phyloP scores from a whole-genome alignment of 768 basidiomycete genomes.

The Lactarius evosmus region DNA sequence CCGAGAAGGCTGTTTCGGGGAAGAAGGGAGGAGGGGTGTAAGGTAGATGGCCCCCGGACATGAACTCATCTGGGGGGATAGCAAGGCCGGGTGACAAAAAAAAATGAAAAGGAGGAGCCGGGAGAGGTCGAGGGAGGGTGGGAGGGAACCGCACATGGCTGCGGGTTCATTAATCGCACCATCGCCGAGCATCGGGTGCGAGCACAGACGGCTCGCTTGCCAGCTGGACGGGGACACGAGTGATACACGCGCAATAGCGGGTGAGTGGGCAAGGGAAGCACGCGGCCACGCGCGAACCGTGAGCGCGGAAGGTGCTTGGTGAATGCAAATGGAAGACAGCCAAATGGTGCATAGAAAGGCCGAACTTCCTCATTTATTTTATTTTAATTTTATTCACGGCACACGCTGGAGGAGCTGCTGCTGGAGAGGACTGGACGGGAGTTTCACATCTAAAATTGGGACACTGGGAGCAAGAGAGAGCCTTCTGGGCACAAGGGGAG shows the following conservation, averaged over 20 bases:
- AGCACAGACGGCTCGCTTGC: not conserved
- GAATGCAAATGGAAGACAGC: not conserved
- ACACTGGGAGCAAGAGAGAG: not conserved
- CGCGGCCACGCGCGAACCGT: not conserved
- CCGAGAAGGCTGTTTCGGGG: not conserved
- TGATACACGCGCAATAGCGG: not conserved
- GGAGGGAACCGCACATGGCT: not conserved
- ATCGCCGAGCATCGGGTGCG: not conserved
- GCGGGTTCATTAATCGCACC: not conserved
- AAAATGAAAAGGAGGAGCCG: conserved; percentile 4
- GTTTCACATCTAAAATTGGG: not conserved
- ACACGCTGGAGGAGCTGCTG: not conserved
- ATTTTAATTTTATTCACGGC: no score
- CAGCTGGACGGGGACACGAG: conserved; percentile 1
- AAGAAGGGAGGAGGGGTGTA: not conserved
- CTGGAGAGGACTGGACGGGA: not conserved
- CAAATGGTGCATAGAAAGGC: not conserved
- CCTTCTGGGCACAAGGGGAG: not conserved
- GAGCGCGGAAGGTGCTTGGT: conserved; percentile 1
- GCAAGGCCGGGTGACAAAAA: not conserved
- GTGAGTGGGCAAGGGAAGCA: not conserved
- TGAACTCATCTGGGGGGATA: conserved; percentile 21
- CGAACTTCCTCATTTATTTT: not conserved
- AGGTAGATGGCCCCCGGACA: conserved; percentile 16
- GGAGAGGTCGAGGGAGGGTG: not conserved